phyloP scores from a whole-genome alignment of 495 filamentous ascomycete species.

The Xylaria grammica region DNA sequence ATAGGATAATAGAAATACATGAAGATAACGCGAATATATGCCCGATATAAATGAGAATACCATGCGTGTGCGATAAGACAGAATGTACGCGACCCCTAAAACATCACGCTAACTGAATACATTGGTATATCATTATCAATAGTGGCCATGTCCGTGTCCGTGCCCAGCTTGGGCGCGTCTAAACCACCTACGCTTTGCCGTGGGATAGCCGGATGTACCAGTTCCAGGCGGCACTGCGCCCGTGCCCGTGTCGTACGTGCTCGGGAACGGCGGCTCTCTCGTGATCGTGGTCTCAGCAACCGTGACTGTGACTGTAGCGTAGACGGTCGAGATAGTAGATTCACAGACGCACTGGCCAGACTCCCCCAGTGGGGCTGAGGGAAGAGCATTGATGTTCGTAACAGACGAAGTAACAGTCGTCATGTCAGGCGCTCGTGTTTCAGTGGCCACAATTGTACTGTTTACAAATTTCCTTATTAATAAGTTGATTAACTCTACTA shows the following conservation, averaged over 20 bases:
- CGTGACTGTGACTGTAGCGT: conserved; percentile 24
- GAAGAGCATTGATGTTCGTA: too few species aligned
- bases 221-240: conserved; percentile 1
- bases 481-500: background rate
- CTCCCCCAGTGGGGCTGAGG: background rate
- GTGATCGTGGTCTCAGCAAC: conserved; percentile 31
- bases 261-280: conserved; percentile 34
- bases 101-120: background rate
- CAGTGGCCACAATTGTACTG: background rate
- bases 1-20: background rate
- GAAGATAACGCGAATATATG: background rate
- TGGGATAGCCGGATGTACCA: conserved; percentile 12
- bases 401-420: too few species aligned
- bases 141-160: conserved; percentile 20
- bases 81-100: background rate
- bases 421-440: background rate
- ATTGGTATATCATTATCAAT: background rate
- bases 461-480: background rate
- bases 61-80: background rate
- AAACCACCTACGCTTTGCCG: conserved; percentile 33
- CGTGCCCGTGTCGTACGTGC: conserved; percentile 26
- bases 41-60: background rate
- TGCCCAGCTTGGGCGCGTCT: conserved; percentile 16
- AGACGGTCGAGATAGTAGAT: conserved; percentile 14
- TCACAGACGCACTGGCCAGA: conserved; percentile 7